Evolutionary conservation across 2,329 filamentous ascomycete species (phyloP).

Genomic region (Graphilbum ipis-grandicollis): DNA sequence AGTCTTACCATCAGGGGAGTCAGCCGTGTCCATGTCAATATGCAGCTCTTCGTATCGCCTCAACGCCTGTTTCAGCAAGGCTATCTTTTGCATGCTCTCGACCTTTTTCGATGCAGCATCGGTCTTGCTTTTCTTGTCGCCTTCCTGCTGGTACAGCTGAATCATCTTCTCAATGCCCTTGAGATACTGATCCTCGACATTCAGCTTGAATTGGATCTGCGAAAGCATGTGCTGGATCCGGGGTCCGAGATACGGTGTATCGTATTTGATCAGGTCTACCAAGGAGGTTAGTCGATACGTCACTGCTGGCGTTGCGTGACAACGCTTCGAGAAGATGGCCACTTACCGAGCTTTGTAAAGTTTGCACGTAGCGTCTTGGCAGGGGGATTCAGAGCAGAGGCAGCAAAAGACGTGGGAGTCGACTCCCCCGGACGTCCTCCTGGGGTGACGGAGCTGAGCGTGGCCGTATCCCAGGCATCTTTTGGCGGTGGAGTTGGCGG

Average conservation of each 20-base stretch:
- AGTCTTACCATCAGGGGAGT: conserved; percentile 59
- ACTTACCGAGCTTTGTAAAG: conserved; percentile 86
- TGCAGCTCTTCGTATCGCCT: conserved; percentile 96
- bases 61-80: conserved; percentile 84
- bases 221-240: conserved; percentile 98
- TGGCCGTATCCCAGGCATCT: conserved; percentile 42
- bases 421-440: conserved; percentile 46
- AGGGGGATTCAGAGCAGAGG: conserved; percentile 2
- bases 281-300: neutral
- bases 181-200: conserved; percentile 97
- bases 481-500: conserved; percentile 58
- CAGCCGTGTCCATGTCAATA: conserved; percentile 71
- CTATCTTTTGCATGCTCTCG: conserved; percentile 96
- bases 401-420: conserved; percentile 1
- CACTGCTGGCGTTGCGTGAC: too few relatives aligned
- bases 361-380: conserved; percentile 72
- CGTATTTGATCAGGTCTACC: conserved; percentile 92
- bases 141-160: conserved; percentile 90
- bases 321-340: too few relatives aligned
- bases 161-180: conserved; percentile 99
- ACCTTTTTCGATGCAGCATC: conserved; percentile 80
- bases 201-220: conserved; percentile 96
- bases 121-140: conserved; percentile 84
- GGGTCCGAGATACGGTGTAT: conserved; percentile 85
- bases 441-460: conserved; percentile 36